Evolutionary conservation across 768 basidiomycete genomes (phyloP), one percentile per base, ranked within the genome.

Genomic region (Trametes meyenii): DNA sequence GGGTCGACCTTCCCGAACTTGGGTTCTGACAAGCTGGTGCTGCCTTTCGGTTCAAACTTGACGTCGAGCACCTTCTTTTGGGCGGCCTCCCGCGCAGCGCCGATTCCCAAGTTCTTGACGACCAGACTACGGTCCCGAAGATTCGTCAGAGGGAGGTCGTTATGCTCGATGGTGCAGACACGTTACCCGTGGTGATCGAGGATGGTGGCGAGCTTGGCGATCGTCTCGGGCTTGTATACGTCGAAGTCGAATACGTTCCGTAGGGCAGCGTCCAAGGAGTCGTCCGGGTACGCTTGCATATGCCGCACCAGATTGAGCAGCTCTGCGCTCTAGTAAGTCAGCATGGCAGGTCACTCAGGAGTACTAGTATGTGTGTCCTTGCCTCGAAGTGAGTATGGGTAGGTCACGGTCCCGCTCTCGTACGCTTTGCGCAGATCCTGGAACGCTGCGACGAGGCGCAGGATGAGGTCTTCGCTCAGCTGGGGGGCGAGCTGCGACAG

Each of bases 211-310:
- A 89, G 74, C 66, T 82, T 83, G 50, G 87, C 83, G 42, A 86
- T 84, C 6, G 83, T 86, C 65, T 87, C 86, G 1, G 82, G 83
- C 64, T 82, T 84, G 70, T 85, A 86, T 6, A 89, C 78, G 67
- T 89, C 87, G 58, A 87, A 89, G 68, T 89, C 87, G 65, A 89
- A 89, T 11, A 88, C 76, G 66, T 88, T 89, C 16, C 87, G 77
- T 16, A 89, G 72, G 7, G 83, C 81, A 43, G 79, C 77, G n/a
- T 82, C 85, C 12, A 88, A 73, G 0, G 82, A 71, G 69, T 88
- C 87, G 21, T 75, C 69, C 0, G 86, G 85, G 62, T 84, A 88
- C 2, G 83, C 79, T 63, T 78, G 83, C 76, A 89, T 79, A 67
- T 89, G 87, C 44, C 81, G 78, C 2, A 88, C 80, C 26, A 89